phyloP scores from a whole-genome alignment of 2,329 filamentous ascomycete genomes.

The Neopestalotiopsis rosae region DNA sequence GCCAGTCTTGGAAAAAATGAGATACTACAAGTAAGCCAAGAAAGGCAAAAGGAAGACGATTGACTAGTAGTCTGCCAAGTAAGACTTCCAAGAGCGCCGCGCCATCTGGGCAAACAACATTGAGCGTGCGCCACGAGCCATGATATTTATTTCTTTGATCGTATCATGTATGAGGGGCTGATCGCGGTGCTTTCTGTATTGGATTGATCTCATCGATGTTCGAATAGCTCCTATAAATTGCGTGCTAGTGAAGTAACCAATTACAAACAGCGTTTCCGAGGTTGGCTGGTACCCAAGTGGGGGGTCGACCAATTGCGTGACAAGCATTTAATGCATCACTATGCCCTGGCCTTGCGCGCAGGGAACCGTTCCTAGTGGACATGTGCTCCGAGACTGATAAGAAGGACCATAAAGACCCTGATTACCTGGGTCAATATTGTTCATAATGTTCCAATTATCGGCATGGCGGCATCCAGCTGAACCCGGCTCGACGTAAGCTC shows the following conservation, averaged over 20 bases:
- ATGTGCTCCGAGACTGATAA: not conserved
- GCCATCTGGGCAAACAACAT: not conserved
- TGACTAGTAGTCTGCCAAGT: not conserved
- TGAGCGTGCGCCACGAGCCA: not conserved
- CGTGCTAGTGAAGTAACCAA: constrained; percentile 11
- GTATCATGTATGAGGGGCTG: not conserved
- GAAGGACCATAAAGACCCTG: constrained; percentile 1
- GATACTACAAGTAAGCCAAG: not conserved
- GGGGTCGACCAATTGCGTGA: constrained; percentile 12
- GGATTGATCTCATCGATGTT: not conserved
- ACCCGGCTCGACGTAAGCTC: not conserved
- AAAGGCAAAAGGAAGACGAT: not conserved
- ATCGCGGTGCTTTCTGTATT: constrained; percentile 1
- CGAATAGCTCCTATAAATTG: constrained; percentile 12
- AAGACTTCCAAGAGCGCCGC: constrained; percentile 2
- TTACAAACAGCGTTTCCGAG: not conserved
- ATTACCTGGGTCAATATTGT: not conserved
- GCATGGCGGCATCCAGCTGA: not conserved
- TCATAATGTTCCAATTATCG: not conserved
- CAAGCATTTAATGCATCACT: not conserved
- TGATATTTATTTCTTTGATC: constrained; percentile 1
- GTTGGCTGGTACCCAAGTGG: constrained; percentile 3
- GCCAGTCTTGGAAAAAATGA: not conserved
- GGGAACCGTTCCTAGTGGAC: constrained; percentile 4
- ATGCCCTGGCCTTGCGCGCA: not conserved